phyloP scores from a whole-genome alignment of 2,329 filamentous ascomycete species.

The Aspergillus brasiliensis region DNA sequence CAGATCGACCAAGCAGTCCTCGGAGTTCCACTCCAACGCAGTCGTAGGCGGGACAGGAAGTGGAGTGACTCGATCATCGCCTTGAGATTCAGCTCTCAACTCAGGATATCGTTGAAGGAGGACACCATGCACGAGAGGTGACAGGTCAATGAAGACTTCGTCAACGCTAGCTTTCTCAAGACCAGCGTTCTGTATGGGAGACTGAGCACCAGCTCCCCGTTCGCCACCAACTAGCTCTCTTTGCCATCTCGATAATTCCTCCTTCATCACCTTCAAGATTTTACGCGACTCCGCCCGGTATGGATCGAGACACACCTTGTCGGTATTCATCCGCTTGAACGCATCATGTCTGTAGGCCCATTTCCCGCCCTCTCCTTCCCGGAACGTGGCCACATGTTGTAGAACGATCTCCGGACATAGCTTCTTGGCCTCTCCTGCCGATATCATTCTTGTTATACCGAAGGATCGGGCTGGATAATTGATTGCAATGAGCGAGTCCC shows the following conservation, averaged over 20 bases:
- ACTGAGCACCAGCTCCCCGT: constrained; percentile 7
- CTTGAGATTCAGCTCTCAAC: constrained; percentile 60
- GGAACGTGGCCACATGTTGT: constrained; percentile 94
- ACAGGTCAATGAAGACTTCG: constrained; percentile 92
- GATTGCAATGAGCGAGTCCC: constrained; percentile 91
- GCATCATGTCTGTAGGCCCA: constrained; percentile 91
- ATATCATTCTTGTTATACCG: constrained; percentile 78
- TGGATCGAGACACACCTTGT: constrained; percentile 93
- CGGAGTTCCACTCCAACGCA: constrained; percentile 75
- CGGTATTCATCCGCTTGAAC: constrained; percentile 74
- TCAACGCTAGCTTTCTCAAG: constrained; percentile 95
- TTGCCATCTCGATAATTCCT: constrained; percentile 59
- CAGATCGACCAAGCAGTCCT: constrained; percentile 77
- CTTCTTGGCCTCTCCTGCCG: constrained; percentile 78
- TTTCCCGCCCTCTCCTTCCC: constrained; percentile 77
- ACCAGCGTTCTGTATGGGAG: constrained; percentile 46
- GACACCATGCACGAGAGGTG: constrained; percentile 75
- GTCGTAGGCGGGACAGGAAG: constrained; percentile 73
- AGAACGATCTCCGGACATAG: constrained; percentile 80
- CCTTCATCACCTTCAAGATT: constrained; percentile 79
- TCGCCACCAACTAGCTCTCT: constrained; percentile 23
- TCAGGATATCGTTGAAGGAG: constrained; percentile 78
- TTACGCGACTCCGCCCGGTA: constrained; percentile 82
- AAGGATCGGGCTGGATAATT: constrained; percentile 88
- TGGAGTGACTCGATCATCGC: constrained; percentile 54